These are phyloP conservation scores for Penium margaritaceum DNA, from an alignment of 139 green algal genomes.

Conservation along the genomic window DNA sequence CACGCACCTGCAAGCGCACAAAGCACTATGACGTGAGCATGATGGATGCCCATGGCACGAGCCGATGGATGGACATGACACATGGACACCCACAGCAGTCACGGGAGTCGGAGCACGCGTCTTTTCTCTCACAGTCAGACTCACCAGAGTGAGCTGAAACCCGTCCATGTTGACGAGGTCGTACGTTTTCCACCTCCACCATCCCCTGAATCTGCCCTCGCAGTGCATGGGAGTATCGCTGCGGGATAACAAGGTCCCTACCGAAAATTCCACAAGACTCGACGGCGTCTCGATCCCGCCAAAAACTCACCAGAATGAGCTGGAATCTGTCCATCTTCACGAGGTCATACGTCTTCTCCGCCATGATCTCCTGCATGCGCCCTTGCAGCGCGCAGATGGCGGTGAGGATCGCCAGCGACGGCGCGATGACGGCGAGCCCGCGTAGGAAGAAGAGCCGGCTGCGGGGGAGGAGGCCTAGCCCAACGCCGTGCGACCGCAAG, in stretches of 20 bases:
- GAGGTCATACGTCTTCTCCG: constrained; percentile 1
- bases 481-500: not conserved
- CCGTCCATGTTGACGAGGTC: constrained; percentile 8
- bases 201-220: not conserved
- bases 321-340: constrained; percentile 4
- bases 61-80: too few species aligned
- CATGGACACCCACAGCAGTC: too few species aligned
- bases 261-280: too few species aligned
- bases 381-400: not conserved
- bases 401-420: not conserved
- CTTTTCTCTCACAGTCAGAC: too few species aligned
- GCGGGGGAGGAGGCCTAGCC: not conserved
- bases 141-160: not conserved
- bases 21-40: too few species aligned
- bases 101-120: too few species aligned
- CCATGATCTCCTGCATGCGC: not conserved
- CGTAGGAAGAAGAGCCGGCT: constrained; percentile 2
- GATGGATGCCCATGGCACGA: too few species aligned
- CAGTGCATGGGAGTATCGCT: too few species aligned
- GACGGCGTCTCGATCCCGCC: too few species aligned
- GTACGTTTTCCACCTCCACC: not conserved
- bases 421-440: constrained; percentile 9
- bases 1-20: too few species aligned
- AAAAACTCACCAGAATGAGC: not conserved
- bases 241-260: too few species aligned